phyloP scores from a whole-genome alignment of 2,329 filamentous ascomycete species.

The Fusarium nodosum region DNA sequence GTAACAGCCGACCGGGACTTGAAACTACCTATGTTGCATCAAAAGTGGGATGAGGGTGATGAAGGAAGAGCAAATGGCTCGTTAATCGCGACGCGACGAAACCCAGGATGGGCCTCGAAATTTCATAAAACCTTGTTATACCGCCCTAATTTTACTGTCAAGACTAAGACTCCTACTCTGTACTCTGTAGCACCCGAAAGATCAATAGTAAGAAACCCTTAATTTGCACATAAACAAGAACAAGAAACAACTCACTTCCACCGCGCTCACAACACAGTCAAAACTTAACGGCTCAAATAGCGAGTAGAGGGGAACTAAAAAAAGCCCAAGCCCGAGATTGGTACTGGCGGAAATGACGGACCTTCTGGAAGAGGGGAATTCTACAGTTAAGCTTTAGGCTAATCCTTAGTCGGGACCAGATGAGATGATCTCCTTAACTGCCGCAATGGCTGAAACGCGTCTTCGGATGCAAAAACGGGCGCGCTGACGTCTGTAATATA shows the following conservation, averaged over 20 bases:
- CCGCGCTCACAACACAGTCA: neutral
- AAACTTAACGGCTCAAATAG: neutral
- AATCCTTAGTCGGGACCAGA: neutral
- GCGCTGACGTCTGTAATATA: neutral
- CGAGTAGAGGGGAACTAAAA: neutral
- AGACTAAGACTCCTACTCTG: neutral
- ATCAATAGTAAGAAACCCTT: neutral
- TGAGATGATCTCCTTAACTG: conserved; percentile 22
- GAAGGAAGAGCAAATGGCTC: neutral
- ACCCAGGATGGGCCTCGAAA: neutral
- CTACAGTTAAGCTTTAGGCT: conserved; percentile 21
- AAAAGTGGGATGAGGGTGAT: neutral
- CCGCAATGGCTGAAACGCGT: conserved; percentile 9
- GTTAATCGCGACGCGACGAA: neutral
- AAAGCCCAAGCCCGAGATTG: conserved; percentile 4
- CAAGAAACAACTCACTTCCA: neutral
- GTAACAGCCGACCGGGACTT: neutral
- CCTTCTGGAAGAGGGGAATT: conserved; percentile 16
- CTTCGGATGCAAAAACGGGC: neutral
- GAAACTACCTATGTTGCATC: no score
- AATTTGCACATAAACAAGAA: neutral
- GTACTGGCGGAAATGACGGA: conserved; percentile 27
- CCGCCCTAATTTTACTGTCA: neutral
- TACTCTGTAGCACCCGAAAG: no score
- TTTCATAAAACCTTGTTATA: neutral